A percentile compares a stretch with the other conserved stretches of the same genome.
phyloP scores from a whole-genome alignment of 2,329 filamentous ascomycete species.

The Neofusicoccum laricinum region DNA sequence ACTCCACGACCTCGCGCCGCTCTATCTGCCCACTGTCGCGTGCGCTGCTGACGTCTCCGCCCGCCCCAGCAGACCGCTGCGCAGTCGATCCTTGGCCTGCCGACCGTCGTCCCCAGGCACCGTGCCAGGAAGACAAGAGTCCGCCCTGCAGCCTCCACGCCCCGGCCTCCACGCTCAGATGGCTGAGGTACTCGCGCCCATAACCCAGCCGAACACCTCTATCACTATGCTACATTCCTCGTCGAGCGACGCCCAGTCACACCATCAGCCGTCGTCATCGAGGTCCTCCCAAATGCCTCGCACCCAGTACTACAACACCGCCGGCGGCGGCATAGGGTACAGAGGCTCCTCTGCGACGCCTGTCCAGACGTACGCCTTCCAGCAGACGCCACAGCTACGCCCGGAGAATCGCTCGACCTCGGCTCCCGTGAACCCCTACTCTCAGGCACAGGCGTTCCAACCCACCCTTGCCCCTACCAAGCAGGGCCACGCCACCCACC shows the following conservation, averaged over 20 bases:
- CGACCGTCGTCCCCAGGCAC: constrained; percentile 22
- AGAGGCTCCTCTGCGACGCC: constrained; percentile 42
- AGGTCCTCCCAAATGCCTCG: constrained; percentile 41
- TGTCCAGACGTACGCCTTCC: constrained; percentile 51
- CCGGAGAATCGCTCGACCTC: constrained; percentile 56
- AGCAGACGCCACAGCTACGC: constrained; percentile 53
- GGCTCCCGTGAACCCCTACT: constrained; percentile 47
- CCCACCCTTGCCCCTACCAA: constrained; percentile 24
- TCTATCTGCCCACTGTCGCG: constrained; percentile 4
- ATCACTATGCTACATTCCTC: constrained; percentile 52
- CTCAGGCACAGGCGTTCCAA: constrained; percentile 28
- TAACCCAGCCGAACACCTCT: constrained; percentile 44
- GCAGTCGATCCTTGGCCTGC: constrained; percentile 19
- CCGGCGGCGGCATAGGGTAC: constrained; percentile 38
- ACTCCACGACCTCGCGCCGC: constrained; percentile 19
- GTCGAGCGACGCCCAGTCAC: constrained; percentile 43
- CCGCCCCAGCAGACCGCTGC: not conserved
- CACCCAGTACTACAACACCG: constrained; percentile 42
- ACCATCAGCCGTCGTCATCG: constrained; percentile 33
- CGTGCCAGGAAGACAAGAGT: constrained; percentile 20
- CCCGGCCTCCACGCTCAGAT: constrained; percentile 27
- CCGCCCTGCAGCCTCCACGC: constrained; percentile 11
- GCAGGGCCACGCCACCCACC: constrained; percentile 35
- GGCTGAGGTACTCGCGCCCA: constrained; percentile 48
- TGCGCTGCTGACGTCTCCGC: constrained; percentile 4